These are phyloP conservation scores for Talaromyces ruber DNA, from an alignment of 495 filamentous ascomycete species.

Conservation along the genomic window DNA sequence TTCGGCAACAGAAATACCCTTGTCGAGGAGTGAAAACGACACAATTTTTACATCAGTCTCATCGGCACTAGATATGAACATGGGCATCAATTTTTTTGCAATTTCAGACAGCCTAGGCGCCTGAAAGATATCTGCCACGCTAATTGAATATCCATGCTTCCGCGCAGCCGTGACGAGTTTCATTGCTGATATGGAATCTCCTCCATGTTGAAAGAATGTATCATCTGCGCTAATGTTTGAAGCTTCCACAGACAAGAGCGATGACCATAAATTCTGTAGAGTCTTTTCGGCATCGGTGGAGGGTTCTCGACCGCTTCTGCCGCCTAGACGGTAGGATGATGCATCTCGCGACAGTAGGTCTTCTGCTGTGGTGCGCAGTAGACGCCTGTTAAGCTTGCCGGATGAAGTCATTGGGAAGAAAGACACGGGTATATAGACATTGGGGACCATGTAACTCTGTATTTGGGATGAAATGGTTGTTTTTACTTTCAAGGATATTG, in stretches of 20 bases:
- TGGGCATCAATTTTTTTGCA: slow-evolving; percentile 10
- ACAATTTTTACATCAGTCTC: neutral
- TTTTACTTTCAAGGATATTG: slow-evolving; percentile 9
- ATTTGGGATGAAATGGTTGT: slow-evolving; percentile 15
- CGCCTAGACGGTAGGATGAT: slow-evolving; percentile 8
- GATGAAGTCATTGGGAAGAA: slow-evolving; percentile 42
- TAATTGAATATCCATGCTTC: slow-evolving; percentile 21
- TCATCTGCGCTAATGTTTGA: slow-evolving; percentile 14
- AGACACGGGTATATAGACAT: slow-evolving; percentile 46
- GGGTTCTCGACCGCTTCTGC: slow-evolving; percentile 3
- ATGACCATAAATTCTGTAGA: slow-evolving; percentile 24
- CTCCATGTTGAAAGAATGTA: slow-evolving; percentile 21
- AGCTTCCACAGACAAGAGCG: slow-evolving; percentile 17
- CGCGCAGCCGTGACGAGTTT: slow-evolving; percentile 23
- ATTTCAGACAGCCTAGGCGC: slow-evolving; percentile 26
- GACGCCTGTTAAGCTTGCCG: slow-evolving; percentile 39
- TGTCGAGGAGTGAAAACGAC: neutral
- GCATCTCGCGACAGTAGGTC: slow-evolving; percentile 6
- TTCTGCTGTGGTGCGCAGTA: slow-evolving; percentile 9
- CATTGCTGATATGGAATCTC: slow-evolving; percentile 25
- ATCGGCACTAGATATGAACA: neutral
- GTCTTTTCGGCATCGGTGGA: slow-evolving; percentile 13
- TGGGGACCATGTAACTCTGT: slow-evolving; percentile 48
- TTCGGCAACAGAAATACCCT: neutral
- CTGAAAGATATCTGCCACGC: slow-evolving; percentile 25